phyloP scores from a whole-genome alignment of 2,329 filamentous ascomycete genomes.

The Apiospora aurea region DNA sequence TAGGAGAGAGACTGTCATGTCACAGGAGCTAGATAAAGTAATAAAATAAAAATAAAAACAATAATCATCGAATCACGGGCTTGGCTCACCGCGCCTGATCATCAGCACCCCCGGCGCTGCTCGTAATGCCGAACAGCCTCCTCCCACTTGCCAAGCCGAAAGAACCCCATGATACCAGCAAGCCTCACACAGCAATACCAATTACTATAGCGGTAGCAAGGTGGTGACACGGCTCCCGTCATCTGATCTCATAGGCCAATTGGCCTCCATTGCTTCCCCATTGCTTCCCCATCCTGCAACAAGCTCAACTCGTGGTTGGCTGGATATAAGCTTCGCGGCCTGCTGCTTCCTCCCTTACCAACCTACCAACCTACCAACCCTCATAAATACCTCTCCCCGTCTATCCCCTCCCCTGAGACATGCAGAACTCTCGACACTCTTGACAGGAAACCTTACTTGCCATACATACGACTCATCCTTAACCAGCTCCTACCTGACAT shows the following conservation, averaged over 20 bases:
- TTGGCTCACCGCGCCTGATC: not conserved
- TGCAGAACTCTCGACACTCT: constrained; percentile 17
- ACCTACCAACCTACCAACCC: not conserved
- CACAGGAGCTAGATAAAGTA: constrained; percentile 8
- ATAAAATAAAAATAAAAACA: not conserved
- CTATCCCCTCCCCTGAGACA: constrained; percentile 4
- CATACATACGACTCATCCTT: not conserved
- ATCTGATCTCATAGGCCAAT: constrained; percentile 20
- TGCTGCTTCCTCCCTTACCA: no score
- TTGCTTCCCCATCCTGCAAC: not conserved
- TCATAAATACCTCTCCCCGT: constrained; percentile 17
- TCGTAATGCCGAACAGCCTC: constrained; percentile 9
- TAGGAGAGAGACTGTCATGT: not conserved
- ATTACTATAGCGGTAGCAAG: not conserved
- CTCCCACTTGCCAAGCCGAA: not conserved
- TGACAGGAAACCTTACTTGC: constrained; percentile 8
- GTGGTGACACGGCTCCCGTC: constrained; percentile 12
- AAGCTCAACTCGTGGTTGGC: not conserved
- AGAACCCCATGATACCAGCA: constrained; percentile 8
- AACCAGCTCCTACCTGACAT: not conserved
- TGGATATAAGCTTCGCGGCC: constrained; percentile 5
- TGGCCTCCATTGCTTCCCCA: not conserved
- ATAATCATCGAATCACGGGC: not conserved
- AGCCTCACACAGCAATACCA: not conserved
- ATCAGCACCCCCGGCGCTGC: not conserved